phyloP scores from a whole-genome alignment of 495 filamentous ascomycete species.

The Podospora tetraspora region DNA sequence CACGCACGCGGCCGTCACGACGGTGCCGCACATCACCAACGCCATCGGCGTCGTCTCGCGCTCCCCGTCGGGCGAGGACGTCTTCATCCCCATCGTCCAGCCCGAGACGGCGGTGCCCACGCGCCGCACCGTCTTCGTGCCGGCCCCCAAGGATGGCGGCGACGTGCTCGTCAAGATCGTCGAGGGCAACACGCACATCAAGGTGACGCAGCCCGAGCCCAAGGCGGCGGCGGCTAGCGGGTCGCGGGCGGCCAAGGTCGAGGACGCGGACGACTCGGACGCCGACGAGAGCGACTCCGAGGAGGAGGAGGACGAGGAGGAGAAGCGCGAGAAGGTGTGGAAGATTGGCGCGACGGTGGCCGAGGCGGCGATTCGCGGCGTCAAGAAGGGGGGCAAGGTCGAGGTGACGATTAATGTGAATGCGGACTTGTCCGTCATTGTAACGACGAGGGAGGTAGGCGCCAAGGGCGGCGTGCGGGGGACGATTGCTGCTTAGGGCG shows the following conservation, averaged over 20 bases:
- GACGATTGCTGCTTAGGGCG: constrained; percentile 37
- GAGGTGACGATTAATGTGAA: constrained; percentile 87
- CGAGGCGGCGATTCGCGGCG: constrained; percentile 74
- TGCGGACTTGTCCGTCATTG: constrained; percentile 66
- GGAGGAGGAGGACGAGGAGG: constrained; percentile 78
- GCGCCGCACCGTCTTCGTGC: constrained; percentile 71
- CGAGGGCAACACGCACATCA: constrained; percentile 83
- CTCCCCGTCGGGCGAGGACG: constrained; percentile 52
- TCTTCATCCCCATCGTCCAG: constrained; percentile 72
- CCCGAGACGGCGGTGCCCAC: constrained; percentile 88
- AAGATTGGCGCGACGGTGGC: constrained; percentile 79
- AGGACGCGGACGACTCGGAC: constrained; percentile 44
- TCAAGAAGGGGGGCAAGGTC: constrained; percentile 84
- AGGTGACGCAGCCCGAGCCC: constrained; percentile 77
- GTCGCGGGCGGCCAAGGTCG: constrained; percentile 34
- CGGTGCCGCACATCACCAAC: constrained; percentile 79
- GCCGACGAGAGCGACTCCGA: constrained; percentile 55
- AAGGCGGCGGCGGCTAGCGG: constrained; percentile 47
- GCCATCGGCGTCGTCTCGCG: constrained; percentile 82
- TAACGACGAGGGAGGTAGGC: constrained; percentile 80
- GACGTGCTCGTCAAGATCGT: constrained; percentile 80
- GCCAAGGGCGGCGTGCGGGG: constrained; percentile 81
- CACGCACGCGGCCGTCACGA: constrained; percentile 91
- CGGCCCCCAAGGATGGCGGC: constrained; percentile 68
- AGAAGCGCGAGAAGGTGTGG: constrained; percentile 86